Evolutionary conservation across 2,329 filamentous ascomycete genomes (phyloP).

Genomic region (Alternaria sp.): DNA sequence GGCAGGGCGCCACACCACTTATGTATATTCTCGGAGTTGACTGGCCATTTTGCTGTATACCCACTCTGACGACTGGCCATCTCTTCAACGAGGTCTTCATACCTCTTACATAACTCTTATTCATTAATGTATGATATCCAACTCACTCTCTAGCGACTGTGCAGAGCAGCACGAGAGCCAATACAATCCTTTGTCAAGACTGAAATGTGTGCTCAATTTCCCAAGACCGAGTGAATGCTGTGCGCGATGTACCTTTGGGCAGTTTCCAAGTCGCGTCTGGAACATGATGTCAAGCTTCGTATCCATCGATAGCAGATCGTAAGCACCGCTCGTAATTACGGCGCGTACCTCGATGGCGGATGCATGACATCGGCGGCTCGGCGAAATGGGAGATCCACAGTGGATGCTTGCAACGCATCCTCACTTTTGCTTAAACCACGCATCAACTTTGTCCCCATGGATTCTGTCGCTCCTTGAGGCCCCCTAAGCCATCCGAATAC

Average conservation of each 20-base stretch:
- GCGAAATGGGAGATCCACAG: constrained; percentile 30
- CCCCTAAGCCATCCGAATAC: constrained; percentile 10
- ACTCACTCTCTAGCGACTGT: constrained; percentile 41
- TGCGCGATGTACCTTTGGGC: not conserved
- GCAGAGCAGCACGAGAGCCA: constrained; percentile 44
- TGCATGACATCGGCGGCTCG: constrained; percentile 31
- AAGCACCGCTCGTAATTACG: not conserved
- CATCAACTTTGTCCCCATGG: constrained; percentile 25
- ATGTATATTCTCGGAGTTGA: constrained; percentile 53
- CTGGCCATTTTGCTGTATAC: constrained; percentile 34
- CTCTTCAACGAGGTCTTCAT: constrained; percentile 47
- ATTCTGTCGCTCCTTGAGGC: constrained; percentile 32
- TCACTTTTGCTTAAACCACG: constrained; percentile 17
- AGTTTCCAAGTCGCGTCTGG: not conserved
- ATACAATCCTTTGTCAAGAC: constrained; percentile 43
- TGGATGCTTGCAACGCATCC: constrained; percentile 18
- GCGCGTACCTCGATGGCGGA: constrained; percentile 27
- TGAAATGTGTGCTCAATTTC: not conserved
- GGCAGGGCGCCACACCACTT: constrained; percentile 22
- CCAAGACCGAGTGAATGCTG: not conserved
- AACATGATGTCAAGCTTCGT: constrained; percentile 1
- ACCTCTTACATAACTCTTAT: constrained; percentile 54
- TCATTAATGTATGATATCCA: constrained; percentile 54
- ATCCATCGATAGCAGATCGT: not conserved
- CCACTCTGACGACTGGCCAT: constrained; percentile 31